Conservation (phyloP, 257 asterid genomes). For the Perilla frutescens region DNA sequence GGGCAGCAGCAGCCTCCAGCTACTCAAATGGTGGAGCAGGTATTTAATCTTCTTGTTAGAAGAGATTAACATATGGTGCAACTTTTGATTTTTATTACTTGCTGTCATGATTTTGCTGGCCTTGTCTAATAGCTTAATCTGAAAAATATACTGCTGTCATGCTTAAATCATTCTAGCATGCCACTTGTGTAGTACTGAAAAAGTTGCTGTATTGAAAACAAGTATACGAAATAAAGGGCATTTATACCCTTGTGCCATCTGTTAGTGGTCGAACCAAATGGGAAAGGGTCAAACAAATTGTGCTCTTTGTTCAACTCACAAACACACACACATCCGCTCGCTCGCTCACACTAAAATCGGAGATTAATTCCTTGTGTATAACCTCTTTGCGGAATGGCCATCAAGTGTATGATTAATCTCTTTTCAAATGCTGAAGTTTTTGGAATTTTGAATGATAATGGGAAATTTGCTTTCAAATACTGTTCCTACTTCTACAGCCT, state of each 20-base stretch:
- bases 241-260: too few relatives aligned
- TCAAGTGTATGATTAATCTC: too few relatives aligned
- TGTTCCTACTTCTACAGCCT: too few relatives aligned
- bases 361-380: too few relatives aligned
- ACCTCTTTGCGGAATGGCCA: too few relatives aligned
- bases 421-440: too few relatives aligned
- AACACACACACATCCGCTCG: too few relatives aligned
- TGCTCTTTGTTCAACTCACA: too few relatives aligned
- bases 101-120: neutral
- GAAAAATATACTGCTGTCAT: neutral
- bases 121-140: neutral
- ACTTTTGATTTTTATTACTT: constrained; percentile 24
- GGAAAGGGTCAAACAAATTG: too few relatives aligned
- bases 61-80: constrained; percentile 6
- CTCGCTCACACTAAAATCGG: too few relatives aligned
- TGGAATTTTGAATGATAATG: neutral
- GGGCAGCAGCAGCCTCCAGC: constrained; percentile 83
- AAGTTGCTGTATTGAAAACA: neutral
- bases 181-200: neutral
- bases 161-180: neutral
- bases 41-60: constrained; percentile 33
- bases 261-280: too few relatives aligned
- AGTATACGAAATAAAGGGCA: neutral
- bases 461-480: neutral
- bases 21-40: constrained; percentile 77